These are phyloP conservation scores for Aspergillus latus DNA, from an alignment of 2,329 filamentous ascomycete species.

Conservation along the genomic window DNA sequence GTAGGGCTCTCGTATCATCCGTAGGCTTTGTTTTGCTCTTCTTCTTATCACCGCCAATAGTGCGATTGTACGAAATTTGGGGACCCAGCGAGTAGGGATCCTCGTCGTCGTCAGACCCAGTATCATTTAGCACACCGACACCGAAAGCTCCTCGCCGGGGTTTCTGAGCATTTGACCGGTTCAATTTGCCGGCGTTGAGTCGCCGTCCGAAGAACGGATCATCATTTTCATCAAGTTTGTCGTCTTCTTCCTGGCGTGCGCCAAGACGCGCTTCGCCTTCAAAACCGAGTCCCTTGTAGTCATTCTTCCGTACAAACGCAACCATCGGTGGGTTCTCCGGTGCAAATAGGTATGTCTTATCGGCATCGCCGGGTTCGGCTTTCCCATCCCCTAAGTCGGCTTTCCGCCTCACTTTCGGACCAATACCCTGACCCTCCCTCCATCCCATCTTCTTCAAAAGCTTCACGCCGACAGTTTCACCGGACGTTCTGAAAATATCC, in stretches of 20 bases:
- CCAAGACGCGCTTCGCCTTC: conserved; percentile 41
- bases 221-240: conserved; percentile 27
- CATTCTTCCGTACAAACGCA: conserved; percentile 45
- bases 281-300: conserved; percentile 49
- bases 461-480: conserved; percentile 84
- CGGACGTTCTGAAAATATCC: conserved; percentile 69
- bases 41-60: conserved; percentile 79
- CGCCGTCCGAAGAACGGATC: conserved; percentile 42
- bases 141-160: conserved; percentile 69
- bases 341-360: conserved; percentile 73
- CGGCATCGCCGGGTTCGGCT: conserved; percentile 38
- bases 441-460: conserved; percentile 91
- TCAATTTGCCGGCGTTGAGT: conserved; percentile 35
- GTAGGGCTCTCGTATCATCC: conserved; percentile 41
- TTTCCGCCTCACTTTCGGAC: conserved; percentile 75
- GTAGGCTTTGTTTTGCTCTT: conserved; percentile 56
- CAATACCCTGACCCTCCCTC: conserved; percentile 90
- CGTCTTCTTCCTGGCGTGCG: conserved; percentile 15
- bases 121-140: conserved; percentile 86
- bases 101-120: conserved; percentile 82
- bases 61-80: conserved; percentile 79
- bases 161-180: conserved; percentile 54
- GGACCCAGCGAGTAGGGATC: conserved; percentile 92
- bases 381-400: conserved; percentile 64
- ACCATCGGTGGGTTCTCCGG: conserved; percentile 74